Percentiles rank a stretch among this genome's conserved stretches.
Conservation (phyloP, 306 rosid genomes). For the Comarum palustre region DNA sequence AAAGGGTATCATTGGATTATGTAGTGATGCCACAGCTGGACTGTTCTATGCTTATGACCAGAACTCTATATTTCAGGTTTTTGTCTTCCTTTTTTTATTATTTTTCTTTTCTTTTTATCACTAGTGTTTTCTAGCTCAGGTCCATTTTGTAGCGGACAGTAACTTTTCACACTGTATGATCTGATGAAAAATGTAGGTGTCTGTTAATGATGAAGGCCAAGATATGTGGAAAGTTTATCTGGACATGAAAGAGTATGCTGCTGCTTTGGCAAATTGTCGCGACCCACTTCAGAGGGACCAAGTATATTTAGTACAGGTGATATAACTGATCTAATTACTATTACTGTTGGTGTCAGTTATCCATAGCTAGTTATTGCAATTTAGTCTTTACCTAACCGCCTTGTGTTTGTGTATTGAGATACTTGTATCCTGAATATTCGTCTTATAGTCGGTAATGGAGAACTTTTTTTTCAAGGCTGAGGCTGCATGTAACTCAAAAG, state of each 20-base stretch:
- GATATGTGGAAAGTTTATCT: conserved; percentile 99
- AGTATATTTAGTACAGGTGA: conserved; percentile 85
- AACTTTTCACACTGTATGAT: conserved; percentile 25
- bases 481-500: conserved; percentile 77
- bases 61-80: conserved; percentile 92
- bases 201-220: conserved; percentile 88
- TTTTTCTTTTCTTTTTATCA: not conserved
- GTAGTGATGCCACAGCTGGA: conserved; percentile 98
- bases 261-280: conserved; percentile 85
- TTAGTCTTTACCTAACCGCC: not conserved
- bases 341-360: conserved; percentile 1
- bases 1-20: conserved; percentile 84
- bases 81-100: conserved; percentile 11
- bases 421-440: not conserved
- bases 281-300: conserved; percentile 93
- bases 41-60: conserved; percentile 92
- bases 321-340: conserved; percentile 14
- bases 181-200: conserved; percentile 57
- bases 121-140: conserved; percentile 27
- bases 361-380: conserved; percentile 9
- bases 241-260: conserved; percentile 91
- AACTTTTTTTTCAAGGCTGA: conserved; percentile 58
- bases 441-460: conserved; percentile 16
- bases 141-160: conserved; percentile 12
- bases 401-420: not conserved